Evolutionary conservation across 768 basidiomycete genomes (phyloP), one percentile per base, ranked within the genome.

Genomic region (Termitomyces sp.): DNA sequence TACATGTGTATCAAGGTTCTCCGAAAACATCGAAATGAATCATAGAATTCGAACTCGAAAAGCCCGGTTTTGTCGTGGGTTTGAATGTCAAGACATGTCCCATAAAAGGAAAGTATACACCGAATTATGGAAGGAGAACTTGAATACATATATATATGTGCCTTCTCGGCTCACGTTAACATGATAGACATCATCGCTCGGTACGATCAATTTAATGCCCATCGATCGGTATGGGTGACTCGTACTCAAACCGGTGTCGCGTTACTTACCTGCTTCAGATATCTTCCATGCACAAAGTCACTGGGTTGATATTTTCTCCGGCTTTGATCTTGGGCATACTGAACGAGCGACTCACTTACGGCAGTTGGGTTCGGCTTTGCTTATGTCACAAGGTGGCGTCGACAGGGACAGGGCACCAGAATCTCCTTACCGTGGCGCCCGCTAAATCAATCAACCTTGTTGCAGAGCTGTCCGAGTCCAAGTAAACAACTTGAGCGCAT

Each of bases 31-130:
- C 37, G n/a, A 39, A 39, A 16, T 16, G 14, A 27, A 4, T 26
- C 41, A 51, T 41, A 37, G 43, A 54, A 44, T n/a, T 14, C 2
- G 10, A 50, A 6, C 29, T 34, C 41, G 10, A 34, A 43, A 24
- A n/a, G 9, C 32, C 56, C 56, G 56, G 8, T 57, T 20, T 36
- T 44, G 26, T 43, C 56, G 56, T 57, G 56, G 48, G 56, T 57
- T 57, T 46, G 26, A 22, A 37, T 32, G 46, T 18, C 12, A 10
- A 34, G 12, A 18, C 9, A 18, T 41, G 36, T 26, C n/a, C 13
- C 29, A 32, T 5, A 18, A 20, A 12, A 13, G 46, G 46, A 20
- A 42, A 10, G 31, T 20, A 32, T 22, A n/a, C 31, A 41, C 26
- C 18, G 41, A 41, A 18, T 20, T 20, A 41, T 41, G n/a, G 20